Base-by-base conservation (phyloP, 306 rosid genomes). In the Fragaria vesca region DNA sequence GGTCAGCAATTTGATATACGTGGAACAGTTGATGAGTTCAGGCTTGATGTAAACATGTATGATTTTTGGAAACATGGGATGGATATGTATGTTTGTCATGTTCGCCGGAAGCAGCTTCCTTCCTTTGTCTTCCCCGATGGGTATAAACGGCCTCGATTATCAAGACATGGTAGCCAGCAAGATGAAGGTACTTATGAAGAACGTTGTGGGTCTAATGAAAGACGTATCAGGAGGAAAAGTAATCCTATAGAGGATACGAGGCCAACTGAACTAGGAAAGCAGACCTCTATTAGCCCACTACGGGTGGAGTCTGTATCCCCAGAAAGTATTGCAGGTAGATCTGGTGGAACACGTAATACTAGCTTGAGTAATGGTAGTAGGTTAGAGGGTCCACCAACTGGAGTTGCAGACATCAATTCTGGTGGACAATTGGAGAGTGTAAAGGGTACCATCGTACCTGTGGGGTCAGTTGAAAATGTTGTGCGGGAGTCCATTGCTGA, bases 1-100 rank as follows among this genome's bases (percentile, higher is more conserved):
- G 97, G 93, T 72, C 98, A 95, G 86, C 97, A 91, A 80, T 92
- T 95, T 86, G 97, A 95, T 86, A 95, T 95, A 74, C 95, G 99
- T 57, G 97, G 89, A 75, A 95, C 99, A 11, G 97, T 93, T 81
- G 99, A 95, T 50, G 99, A 92, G 84, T 95, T 95, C 79, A 89
- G 93, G 81, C 96, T 71, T 81, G 99, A 91, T 71, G 89, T 95
- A 72, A 88, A 86, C 74, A 88, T 81, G 93, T 95, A 89, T 70
- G 32, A 80, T 12, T 93, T 88, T 81, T 95, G 99, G 99, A 93
- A 95, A 83, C 96, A 87, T 1, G 97, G 97, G 80, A 95, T 95
- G 99, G 97, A 95, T 75, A 90, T 89, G 54, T 85, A 82, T 83
- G 99, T 95, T 87, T 89, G 93, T 78, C 99, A 95, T 85, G 96